phyloP scores from a whole-genome alignment of 2,329 filamentous ascomycete genomes.

The Didymella glomerata region DNA sequence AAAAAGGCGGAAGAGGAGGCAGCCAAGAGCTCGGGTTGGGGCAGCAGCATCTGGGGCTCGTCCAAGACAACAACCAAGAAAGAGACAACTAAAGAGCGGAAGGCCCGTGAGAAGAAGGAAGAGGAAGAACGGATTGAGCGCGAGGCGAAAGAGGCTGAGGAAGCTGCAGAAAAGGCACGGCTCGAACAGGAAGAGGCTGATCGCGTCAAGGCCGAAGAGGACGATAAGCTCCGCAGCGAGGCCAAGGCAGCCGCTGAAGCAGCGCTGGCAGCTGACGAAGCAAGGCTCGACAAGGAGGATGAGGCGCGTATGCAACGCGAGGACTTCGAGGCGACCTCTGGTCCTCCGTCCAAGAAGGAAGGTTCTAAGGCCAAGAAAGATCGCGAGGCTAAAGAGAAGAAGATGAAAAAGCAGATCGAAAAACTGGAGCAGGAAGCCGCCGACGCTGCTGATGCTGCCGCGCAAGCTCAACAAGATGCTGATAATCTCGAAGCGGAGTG shows the following conservation, averaged over 20 bases:
- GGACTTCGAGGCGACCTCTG: constrained; percentile 25
- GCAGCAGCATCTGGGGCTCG: constrained; percentile 29
- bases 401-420: constrained; percentile 40
- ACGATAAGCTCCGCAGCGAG: constrained; percentile 42
- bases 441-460: constrained; percentile 49
- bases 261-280: constrained; percentile 34
- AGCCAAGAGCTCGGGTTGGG: constrained; percentile 36
- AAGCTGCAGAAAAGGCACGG: constrained; percentile 33
- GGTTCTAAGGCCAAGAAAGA: constrained; percentile 41
- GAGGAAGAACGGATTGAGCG: constrained; percentile 32
- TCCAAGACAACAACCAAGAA: constrained; percentile 48
- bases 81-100: constrained; percentile 44
- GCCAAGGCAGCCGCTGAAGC: constrained; percentile 29
- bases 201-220: constrained; percentile 32
- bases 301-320: constrained; percentile 31
- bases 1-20: constrained; percentile 40
- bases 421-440: constrained; percentile 40
- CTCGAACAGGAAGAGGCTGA: constrained; percentile 31
- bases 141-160: constrained; percentile 28
- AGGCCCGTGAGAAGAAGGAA: constrained; percentile 44
- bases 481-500: constrained; percentile 44
- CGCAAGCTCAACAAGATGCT: constrained; percentile 43
- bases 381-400: constrained; percentile 40
- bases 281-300: constrained; percentile 18
- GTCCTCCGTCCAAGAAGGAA: constrained; percentile 46